Evolutionary conservation across 345 rosid genomes (phyloP), one percentile per base, ranked within the genome.

Genomic region (Punica granatum): DNA sequence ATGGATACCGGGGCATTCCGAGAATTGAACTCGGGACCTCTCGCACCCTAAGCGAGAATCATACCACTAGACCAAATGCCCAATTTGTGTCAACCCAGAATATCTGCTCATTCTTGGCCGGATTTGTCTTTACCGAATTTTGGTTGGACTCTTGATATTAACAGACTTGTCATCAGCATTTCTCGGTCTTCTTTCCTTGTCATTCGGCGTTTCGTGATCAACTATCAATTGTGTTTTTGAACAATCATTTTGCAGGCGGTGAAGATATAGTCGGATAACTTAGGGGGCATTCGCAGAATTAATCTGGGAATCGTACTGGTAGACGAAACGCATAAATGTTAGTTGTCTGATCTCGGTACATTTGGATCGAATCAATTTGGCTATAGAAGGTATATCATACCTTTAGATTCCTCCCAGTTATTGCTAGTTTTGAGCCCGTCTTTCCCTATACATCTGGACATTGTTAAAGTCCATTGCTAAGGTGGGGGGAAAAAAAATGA

Each of bases 21-120:
- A 85, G 89, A 88, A 86, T 88, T 72, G 73, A 86, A 86, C 88
- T 88, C 83, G 70, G 83, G 92, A 88, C 91, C 90, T 84, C 89
- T 90, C 82, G 84, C 92, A 88, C 88, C 92, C 93, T 69, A 84
- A 88, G 92, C 86, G 76, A 87, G 87, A 85, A 54, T 25, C 32
- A 54, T 54, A 54, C 33, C 60, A 54, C 60, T 54, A 54, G 60
- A 54, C 60, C 60, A 54, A 54, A 54, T 54, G 60, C 60, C 60
- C 58, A 51, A 7, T 25, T 37, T 37, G n/a, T n/a, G n/a, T n/a
- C n/a, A n/a, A n/a, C n/a, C n/a, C n/a, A n/a, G n/a, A n/a, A 43
- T 13, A 0, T 43, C 48, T 4, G 3, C 15, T 1, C 48, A 43
- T 43, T 16, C 15, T 12, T 1, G 3, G 10, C 15, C 8, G 21